These are phyloP conservation scores for Colletotrichum chrysophilum DNA, from an alignment of 2,329 filamentous ascomycete genomes.

Conservation along the genomic window DNA sequence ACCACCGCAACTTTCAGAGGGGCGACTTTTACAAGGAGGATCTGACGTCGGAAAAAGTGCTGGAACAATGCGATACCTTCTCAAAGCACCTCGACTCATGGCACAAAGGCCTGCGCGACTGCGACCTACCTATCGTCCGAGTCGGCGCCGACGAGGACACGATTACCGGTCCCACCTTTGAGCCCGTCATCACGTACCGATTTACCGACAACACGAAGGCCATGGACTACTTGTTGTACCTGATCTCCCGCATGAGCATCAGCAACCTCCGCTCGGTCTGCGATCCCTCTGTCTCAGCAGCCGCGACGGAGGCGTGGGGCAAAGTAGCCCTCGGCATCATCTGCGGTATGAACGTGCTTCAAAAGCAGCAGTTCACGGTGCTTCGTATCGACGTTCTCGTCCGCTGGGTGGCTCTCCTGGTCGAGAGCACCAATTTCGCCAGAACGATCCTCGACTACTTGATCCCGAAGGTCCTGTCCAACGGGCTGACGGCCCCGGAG, in stretches of 20 bases:
- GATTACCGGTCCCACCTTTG: background rate
- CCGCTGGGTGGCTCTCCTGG: background rate
- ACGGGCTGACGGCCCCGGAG: background rate
- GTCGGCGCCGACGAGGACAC: background rate
- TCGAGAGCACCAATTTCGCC: background rate
- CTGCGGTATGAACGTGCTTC: slow-evolving; percentile 4
- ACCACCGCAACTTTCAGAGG: background rate
- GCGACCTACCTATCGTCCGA: background rate
- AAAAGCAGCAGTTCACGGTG: background rate
- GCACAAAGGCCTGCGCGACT: background rate
- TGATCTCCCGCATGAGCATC: background rate
- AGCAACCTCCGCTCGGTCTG: slow-evolving; percentile 1
- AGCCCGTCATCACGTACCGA: background rate
- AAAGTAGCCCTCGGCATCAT: slow-evolving; percentile 3
- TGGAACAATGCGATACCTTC: slow-evolving; percentile 1
- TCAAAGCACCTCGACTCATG: background rate
- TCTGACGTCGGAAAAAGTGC: background rate
- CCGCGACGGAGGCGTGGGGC: background rate
- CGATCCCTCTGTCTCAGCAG: background rate
- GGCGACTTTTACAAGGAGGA: slow-evolving; percentile 1
- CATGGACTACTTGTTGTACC: slow-evolving; percentile 4
- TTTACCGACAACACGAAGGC: background rate
- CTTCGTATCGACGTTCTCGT: background rate
- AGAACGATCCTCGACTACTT: slow-evolving; percentile 4
- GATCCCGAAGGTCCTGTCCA: background rate